Evolutionary conservation across 441 rosid species (phyloP).

Genomic region (Populus tomentosa): DNA sequence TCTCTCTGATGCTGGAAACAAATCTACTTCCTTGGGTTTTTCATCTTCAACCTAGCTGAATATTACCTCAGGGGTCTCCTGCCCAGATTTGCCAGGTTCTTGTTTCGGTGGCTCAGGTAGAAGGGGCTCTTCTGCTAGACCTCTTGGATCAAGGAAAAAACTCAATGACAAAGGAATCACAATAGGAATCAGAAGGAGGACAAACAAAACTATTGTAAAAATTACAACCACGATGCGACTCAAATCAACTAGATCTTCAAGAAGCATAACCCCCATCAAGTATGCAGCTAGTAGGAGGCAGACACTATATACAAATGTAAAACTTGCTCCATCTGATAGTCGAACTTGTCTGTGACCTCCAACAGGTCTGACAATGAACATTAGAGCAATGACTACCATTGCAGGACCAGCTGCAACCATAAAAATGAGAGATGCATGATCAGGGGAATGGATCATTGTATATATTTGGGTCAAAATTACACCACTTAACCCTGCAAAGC

Average conservation of each 20-base stretch:
- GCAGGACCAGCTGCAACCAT: slow-evolving; percentile 28
- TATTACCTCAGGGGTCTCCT: slow-evolving; percentile 44
- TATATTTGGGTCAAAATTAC: slow-evolving; percentile 90
- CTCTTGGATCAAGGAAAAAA: slow-evolving; percentile 40
- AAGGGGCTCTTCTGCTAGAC: slow-evolving; percentile 47
- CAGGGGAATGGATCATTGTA: slow-evolving; percentile 47
- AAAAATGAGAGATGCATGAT: slow-evolving; percentile 76
- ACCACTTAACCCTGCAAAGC: slow-evolving; percentile 94
- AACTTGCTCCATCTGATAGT: slow-evolving; percentile 60
- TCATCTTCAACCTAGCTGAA: slow-evolving; percentile 93
- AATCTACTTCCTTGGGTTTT: slow-evolving; percentile 66
- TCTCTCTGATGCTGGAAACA: slow-evolving; percentile 81
- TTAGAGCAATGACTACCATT: no score
- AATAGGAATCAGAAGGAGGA: slow-evolving; percentile 62
- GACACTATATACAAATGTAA: slow-evolving; percentile 62
- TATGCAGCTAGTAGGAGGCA: slow-evolving; percentile 69
- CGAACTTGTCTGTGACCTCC: slow-evolving; percentile 84
- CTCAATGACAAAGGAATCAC: slow-evolving; percentile 54
- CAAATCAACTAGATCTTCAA: slow-evolving; percentile 66
- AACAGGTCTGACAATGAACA: slow-evolving; percentile 78
- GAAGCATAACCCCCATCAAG: slow-evolving; percentile 80
- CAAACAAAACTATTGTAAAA: slow-evolving; percentile 53
- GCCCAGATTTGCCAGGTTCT: slow-evolving; percentile 45
- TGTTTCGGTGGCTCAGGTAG: slow-evolving; percentile 43
- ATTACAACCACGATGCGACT: slow-evolving; percentile 36